Evolutionary conservation across 208 protist species (phyloP), one percentile per base, ranked within the genome.

Genomic region (Herpetomonas muscarum): DNA sequence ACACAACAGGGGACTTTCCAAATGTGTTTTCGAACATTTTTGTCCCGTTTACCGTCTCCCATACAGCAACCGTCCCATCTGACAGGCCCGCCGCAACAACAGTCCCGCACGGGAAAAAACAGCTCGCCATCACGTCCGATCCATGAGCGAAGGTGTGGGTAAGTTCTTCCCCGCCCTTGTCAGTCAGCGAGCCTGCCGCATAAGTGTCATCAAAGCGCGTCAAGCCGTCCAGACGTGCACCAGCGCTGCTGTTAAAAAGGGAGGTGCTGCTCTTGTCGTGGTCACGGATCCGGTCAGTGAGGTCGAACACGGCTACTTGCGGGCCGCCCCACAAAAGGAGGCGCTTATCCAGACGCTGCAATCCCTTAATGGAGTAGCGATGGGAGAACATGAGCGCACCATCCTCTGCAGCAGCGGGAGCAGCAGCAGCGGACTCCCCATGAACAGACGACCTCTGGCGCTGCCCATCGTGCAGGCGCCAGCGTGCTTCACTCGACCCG

Each of bases 11-110:
- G 19, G 68, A 75, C 25, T 41, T 65, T 51, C 73, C 85, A 60
- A 85, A 94, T 42, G 61, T 70, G 55, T 81, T 74, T 26, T 91
- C 74, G 31, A 75, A 72, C 63, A 94, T 69, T 56, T 87, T 83
- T 13, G 58, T 61, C 10, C 84, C 68, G 13, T 48, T 86, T 26
- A 67, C 32, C 6, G 78, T 63, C 41, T 94, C 83, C 87, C 87
- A 94, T 19, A 91, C 48, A 0, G 73, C 76, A 15, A 94, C 75
- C 1, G 76, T 88, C 46, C 87, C 87, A 17, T 94, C 81, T 0
- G 87, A 89, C 5, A 85, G 70, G 7, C 87, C 87, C 6, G 87
- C 87, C 47, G 78, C 72, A 13, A 84, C 71, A 32, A 89, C 70
- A 17, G 71, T 82, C 21, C 84, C 83, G 53, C 76, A 90, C 1